A percentile compares a stretch with the other conserved stretches of the same genome.
Conservation (phyloP, 2,329 filamentous ascomycete genomes). For the Neonectria faginata region DNA sequence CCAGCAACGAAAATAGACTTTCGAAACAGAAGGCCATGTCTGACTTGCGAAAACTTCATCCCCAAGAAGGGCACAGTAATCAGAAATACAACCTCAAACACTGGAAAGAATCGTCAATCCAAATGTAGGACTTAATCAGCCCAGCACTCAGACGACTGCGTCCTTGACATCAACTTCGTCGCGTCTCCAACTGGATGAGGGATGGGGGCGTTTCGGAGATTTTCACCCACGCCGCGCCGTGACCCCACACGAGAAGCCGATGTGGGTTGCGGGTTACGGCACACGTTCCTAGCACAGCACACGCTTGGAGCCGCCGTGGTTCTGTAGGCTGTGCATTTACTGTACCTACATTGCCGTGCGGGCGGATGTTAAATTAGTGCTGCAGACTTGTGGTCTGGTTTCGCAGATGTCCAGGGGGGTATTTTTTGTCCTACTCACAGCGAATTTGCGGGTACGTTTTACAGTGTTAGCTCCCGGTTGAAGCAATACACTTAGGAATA, state of each 20-base stretch:
- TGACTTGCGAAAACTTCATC: not conserved
- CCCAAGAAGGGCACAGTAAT: not conserved
- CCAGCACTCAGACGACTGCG: not conserved
- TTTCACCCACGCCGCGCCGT: not conserved
- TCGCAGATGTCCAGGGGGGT: not conserved
- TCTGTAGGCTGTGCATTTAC: slow-evolving; percentile 17
- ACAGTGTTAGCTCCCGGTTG: not conserved
- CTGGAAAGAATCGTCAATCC: too few relatives aligned
- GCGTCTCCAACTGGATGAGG: slow-evolving; percentile 1
- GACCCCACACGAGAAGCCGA: slow-evolving; percentile 11
- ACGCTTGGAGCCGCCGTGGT: slow-evolving; percentile 5
- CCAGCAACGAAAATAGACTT: not conserved
- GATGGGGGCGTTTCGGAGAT: not conserved
- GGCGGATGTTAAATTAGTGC: slow-evolving; percentile 19
- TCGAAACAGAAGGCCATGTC: not conserved
- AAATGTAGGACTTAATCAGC: not conserved
- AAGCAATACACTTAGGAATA: not conserved
- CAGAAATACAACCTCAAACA: not conserved
- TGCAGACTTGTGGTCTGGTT: slow-evolving; percentile 8
- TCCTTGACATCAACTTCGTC: not conserved
- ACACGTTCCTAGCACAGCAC: not conserved
- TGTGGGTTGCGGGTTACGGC: not conserved
- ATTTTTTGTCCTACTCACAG: not conserved
- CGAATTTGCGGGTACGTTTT: not conserved
- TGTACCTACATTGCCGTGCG: slow-evolving; percentile 21